Base-by-base conservation (phyloP, 78 protist species). In the Guillardia theta region DNA sequence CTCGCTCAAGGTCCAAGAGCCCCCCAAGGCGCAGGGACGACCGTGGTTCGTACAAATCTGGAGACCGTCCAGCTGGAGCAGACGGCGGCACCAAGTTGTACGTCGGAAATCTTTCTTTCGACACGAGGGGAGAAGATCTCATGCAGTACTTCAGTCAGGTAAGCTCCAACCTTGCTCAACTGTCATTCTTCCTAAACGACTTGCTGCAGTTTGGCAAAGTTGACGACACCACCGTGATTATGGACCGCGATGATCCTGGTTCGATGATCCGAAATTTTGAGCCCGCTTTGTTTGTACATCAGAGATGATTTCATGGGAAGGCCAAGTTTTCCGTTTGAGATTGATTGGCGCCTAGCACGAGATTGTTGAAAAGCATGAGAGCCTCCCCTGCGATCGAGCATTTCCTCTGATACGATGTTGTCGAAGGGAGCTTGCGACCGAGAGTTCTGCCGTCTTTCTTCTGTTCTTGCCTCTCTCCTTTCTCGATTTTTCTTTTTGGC, bases 171-270 rank as follows among this genome's bases (percentile, higher is more conserved):
- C 58, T 50, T 12, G 12, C 15, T 24, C 78, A 64, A 8, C 12
- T 27, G 6, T 64, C 15, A 12, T 64, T 64, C n/a, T 64, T 6
- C 58, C 30, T 50, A 15, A 19, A 15, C 37, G 33, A 27, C 45
- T 15, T 70, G 87, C n/a, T n/a, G n/a, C 50, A 78, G 45, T 78
- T 24, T 30, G 90, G 90, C n/a, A 37, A 43, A 30, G 90, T 78
- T 4, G 50, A 78, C 24, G 90, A 78, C 3, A 50, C 90, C 33
- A 78, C 90, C 24, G 90, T 78, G 21, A 30, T 78, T 27, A 78
- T 78, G 90, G 90, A 78, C 45, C 90, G 90, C 18, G 90, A 78
- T 37, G 90, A 78, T 36, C 90, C 90, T 37, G 90, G 90, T 78
- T 43, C 44, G 90, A 70, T 70, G 87, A 70, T 70, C 87, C 87